Evolutionary conservation across 2,329 filamentous ascomycete species (phyloP).

Genomic region (Chalaropsis ovoidea): DNA sequence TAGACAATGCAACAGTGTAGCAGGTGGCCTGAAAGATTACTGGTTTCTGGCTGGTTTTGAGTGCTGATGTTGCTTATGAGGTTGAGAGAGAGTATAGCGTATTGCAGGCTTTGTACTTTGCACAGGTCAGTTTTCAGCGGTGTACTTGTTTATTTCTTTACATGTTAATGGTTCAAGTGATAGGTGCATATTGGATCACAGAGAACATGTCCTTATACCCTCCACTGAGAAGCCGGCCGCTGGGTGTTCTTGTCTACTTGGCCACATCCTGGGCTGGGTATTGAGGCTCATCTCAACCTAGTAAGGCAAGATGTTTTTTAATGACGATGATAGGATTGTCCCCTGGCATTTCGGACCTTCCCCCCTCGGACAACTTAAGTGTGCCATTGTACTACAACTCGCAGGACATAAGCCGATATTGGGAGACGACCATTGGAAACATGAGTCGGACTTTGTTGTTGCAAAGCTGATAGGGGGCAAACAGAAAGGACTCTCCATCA

Average conservation of each 20-base stretch:
- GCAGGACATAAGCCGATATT: neutral
- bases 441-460: neutral
- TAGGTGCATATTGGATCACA: too few relatives aligned
- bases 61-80: neutral
- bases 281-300: conserved; percentile 1
- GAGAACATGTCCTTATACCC: too few relatives aligned
- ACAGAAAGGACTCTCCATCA: neutral
- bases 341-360: conserved; percentile 6
- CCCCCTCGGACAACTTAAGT: neutral
- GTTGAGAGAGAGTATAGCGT: too few relatives aligned
- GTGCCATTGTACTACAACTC: neutral
- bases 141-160: too few relatives aligned
- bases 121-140: too few relatives aligned
- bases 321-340: neutral
- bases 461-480: neutral
- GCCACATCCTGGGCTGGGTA: neutral
- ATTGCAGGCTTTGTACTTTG: too few relatives aligned
- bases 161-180: too few relatives aligned
- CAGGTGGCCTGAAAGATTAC: neutral
- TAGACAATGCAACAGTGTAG: neutral
- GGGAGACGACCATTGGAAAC: neutral
- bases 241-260: neutral
- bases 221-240: too few relatives aligned
- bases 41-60: neutral
- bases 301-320: neutral